Evolutionary conservation across 805 yeast genomes (phyloP), one percentile per base, ranked within the genome.

Genomic region (Yamadazyma akitaensis): DNA sequence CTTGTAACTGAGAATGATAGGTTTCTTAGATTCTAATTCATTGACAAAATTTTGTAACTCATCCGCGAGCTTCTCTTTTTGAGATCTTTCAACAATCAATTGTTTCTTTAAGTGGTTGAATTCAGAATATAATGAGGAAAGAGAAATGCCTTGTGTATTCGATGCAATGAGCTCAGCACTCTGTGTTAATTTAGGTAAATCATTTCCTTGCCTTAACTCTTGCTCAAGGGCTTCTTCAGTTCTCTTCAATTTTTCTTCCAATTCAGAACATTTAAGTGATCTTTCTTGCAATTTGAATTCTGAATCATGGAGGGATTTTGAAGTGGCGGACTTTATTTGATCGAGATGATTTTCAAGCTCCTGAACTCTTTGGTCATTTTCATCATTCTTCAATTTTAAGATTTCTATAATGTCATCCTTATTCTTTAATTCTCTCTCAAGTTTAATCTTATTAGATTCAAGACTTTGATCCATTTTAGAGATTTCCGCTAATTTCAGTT

Each of bases 21-120:
- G 97, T 46, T 88, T 82, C 57, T 86, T 83, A 26, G 78, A 73
- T 56, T 89, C 95, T 51, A 91, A 70, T 62, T 90, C 97, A 16
- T 74, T 72, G 28, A 90, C 80, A 53, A 92, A 82, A 1, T 74
- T 70, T 54, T 85, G 84, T 48, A 91, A 71, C 62, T 88, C 92
- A 31, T 70, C 63, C 46, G 90, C 86, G 49, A 92, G 72, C 45
- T 78, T 76, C 47, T 80, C 82, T 54, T 87, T 88, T 43, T 85
- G 84, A 14, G 83, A 75, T 55, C 82, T 79, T 63, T 89, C 96
- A 44, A 80, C 76, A 2, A 80, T 73, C 41, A 88, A 68, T 53
- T 85, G 86, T 53, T 77, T 85, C 61, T 81, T 83, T 47, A 88
- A 63, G 45, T 78, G 70, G 50, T 79, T 77, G 56, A 78, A 80